Conservation (phyloP, 441 rosid genomes). For the Populus hybrid region DNA sequence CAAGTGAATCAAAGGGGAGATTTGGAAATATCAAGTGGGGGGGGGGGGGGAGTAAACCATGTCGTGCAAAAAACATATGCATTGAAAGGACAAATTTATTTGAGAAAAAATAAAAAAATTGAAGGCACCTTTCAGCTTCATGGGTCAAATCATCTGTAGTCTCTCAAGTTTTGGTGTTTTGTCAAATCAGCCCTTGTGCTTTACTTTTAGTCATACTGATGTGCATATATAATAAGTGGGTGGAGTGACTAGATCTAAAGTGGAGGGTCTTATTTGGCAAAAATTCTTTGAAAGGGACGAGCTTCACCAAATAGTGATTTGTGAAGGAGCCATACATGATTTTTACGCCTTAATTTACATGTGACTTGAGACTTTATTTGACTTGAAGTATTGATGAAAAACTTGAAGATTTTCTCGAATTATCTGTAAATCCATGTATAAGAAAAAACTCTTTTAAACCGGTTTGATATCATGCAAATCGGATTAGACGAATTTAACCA, state of each 20-base stretch:
- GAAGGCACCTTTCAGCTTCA: neutral
- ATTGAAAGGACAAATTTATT: neutral
- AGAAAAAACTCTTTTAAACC: no score
- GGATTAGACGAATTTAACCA: no score
- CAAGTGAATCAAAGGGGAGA: neutral
- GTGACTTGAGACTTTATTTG: no score
- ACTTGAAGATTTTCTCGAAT: neutral
- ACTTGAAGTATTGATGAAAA: neutral
- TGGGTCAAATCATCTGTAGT: neutral
- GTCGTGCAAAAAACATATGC: neutral
- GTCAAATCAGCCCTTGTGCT: neutral
- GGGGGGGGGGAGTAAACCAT: neutral
- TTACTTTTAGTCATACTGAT: neutral
- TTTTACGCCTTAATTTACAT: no score
- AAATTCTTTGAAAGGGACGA: no score
- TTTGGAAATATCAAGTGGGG: neutral
- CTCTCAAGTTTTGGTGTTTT: neutral
- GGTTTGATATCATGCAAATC: no score
- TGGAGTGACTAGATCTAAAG: no score
- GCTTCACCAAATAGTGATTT: no score
- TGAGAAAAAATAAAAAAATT: neutral
- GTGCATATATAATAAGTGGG: no score
- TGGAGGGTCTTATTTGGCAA: no score
- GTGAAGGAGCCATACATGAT: no score
- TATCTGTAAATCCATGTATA: no score